These are phyloP conservation scores for Alternaria triticina DNA, from an alignment of 2,329 filamentous ascomycete species.

Conservation along the genomic window DNA sequence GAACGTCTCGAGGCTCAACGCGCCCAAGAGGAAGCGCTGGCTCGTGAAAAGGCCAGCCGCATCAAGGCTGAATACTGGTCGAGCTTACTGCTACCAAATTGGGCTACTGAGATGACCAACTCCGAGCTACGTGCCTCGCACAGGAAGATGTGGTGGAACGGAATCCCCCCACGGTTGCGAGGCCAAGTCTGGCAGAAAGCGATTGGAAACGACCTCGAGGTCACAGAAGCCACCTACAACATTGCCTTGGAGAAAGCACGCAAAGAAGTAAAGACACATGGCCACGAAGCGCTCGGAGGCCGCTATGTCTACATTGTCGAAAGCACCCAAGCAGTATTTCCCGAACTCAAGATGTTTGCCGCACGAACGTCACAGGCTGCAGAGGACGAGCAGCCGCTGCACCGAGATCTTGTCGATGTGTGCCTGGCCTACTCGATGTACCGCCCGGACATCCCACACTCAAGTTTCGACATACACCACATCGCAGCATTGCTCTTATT, in stretches of 20 bases:
- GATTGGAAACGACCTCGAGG: conserved; percentile 74
- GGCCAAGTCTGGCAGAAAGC: conserved; percentile 73
- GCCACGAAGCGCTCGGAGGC: conserved; percentile 46
- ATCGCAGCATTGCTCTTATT: conserved; percentile 76
- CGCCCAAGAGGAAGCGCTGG: conserved; percentile 58
- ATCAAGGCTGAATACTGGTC: conserved; percentile 71
- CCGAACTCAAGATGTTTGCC: conserved; percentile 76
- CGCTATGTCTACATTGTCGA: conserved; percentile 37
- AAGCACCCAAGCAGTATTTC: conserved; percentile 72
- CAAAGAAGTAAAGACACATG: conserved; percentile 63
- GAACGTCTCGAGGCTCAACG: conserved; percentile 43
- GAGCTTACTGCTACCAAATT: conserved; percentile 75
- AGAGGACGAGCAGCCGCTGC: conserved; percentile 65
- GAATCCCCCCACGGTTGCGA: conserved; percentile 73
- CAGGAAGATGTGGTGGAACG: conserved; percentile 82
- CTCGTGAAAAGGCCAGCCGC: conserved; percentile 58
- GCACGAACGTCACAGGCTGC: conserved; percentile 33
- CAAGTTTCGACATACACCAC: conserved; percentile 72
- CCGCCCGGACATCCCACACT: conserved; percentile 78
- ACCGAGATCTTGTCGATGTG: conserved; percentile 72
- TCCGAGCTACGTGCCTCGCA: conserved; percentile 36
- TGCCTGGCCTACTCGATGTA: conserved; percentile 83
- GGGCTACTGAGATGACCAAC: conserved; percentile 69
- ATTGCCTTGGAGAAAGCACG: conserved; percentile 73
- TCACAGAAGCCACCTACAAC: conserved; percentile 71